Evolutionary conservation across 2,329 filamentous ascomycete genomes (phyloP).

Genomic region (Tolypocladium tundrense): DNA sequence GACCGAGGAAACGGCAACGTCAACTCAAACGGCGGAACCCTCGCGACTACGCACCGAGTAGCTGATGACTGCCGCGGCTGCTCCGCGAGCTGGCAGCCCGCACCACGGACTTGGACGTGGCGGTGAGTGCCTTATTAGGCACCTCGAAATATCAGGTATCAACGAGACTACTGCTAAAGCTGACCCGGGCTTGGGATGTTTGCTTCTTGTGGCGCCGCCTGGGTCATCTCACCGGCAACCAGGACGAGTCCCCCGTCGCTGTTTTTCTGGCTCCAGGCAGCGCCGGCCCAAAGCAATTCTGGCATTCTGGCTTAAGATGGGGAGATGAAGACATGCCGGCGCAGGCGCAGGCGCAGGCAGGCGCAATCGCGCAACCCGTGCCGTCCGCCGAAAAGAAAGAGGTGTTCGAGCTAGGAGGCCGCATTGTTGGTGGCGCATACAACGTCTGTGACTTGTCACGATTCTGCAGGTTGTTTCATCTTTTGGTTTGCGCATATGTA

Average conservation of each 20-base stretch:
- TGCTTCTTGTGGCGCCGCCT: not conserved
- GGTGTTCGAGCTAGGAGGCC: not conserved
- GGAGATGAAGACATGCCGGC: not conserved
- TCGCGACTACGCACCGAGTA: not conserved
- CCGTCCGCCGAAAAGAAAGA: not conserved
- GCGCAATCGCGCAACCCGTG: not conserved
- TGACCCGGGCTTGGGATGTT: not conserved
- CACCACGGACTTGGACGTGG: not conserved
- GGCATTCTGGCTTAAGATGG: not conserved
- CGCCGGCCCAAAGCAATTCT: not conserved
- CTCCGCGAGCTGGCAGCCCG: not conserved
- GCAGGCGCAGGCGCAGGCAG: not conserved
- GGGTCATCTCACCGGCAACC: not conserved
- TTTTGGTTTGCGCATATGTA: not conserved
- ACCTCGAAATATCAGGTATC: not conserved
- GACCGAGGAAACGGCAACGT: not conserved
- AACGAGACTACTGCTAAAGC: not conserved
- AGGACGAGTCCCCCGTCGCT: not conserved
- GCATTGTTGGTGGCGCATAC: conserved; percentile 9
- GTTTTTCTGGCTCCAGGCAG: not conserved
- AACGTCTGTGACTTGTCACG: conserved; percentile 17
- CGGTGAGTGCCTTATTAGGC: not conserved
- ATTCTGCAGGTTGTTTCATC: conserved; percentile 15
- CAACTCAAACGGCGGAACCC: not conserved
- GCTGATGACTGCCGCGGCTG: not conserved